Percentiles rank a stretch among this genome's conserved stretches.
phyloP scores from a whole-genome alignment of 495 filamentous ascomycete genomes.

The Aspergillus hancockii region DNA sequence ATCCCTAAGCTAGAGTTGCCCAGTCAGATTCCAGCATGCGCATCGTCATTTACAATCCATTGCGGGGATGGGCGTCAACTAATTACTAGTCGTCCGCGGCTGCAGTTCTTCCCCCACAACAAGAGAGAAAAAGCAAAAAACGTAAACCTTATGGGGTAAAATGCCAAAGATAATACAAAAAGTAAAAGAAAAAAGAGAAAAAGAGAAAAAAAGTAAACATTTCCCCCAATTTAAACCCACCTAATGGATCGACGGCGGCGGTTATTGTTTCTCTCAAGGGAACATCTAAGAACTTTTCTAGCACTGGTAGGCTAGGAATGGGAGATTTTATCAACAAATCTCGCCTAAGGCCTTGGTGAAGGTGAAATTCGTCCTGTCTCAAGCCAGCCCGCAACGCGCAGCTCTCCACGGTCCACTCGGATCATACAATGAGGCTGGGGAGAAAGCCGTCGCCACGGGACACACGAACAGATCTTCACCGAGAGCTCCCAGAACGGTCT shows the following conservation, averaged over 20 bases:
- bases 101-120: conserved; percentile 18
- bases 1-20: neutral
- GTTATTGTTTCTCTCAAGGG: neutral
- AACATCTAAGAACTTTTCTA: too few species aligned
- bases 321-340: neutral
- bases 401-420: neutral
- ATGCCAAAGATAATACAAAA: neutral
- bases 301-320: too few species aligned
- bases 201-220: neutral
- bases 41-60: conserved; percentile 11
- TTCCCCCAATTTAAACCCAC: neutral
- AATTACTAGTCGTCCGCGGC: conserved; percentile 15
- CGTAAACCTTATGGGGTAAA: neutral
- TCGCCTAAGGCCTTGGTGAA: neutral
- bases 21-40: neutral
- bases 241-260: neutral
- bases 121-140: conserved; percentile 14
- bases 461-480: conserved; percentile 13
- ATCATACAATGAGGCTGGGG: conserved; percentile 8
- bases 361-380: neutral
- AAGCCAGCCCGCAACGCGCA: neutral
- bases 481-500: conserved; percentile 11
- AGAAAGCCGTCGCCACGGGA: conserved; percentile 9
- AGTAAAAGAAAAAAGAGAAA: neutral
- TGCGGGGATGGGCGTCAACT: conserved; percentile 19